phyloP scores from a whole-genome alignment of 305 asterid species.

The Striga hermonthica region DNA sequence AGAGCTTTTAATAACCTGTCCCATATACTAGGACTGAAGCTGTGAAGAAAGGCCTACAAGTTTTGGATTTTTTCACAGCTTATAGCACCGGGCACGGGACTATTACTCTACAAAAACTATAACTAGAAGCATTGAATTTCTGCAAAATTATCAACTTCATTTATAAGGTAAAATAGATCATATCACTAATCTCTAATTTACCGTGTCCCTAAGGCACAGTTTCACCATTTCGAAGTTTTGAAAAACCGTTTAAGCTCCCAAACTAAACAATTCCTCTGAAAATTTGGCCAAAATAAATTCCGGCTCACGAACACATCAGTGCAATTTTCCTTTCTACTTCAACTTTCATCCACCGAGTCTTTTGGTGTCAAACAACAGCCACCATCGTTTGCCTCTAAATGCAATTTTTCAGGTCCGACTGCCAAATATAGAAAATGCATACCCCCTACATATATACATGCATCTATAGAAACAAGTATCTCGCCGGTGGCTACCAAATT shows the following conservation, averaged over 20 bases:
- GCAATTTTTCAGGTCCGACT: neutral
- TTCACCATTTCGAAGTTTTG: slow-evolving; percentile 27
- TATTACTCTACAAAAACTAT: neutral
- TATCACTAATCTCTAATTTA: slow-evolving; percentile 2
- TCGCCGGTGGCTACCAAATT: neutral
- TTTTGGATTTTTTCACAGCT: no score
- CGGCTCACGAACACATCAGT: slow-evolving; percentile 6
- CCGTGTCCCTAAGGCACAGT: slow-evolving; percentile 6
- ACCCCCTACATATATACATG: no score
- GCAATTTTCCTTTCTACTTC: neutral
- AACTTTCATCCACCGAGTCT: neutral
- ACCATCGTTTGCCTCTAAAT: neutral
- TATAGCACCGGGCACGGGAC: slow-evolving; percentile 4
- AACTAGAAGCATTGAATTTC: slow-evolving; percentile 1
- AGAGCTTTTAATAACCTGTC: no score
- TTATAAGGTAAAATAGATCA: slow-evolving; percentile 5
- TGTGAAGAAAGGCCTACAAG: no score
- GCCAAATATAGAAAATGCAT: neutral
- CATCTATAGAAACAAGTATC: neutral
- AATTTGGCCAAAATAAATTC: slow-evolving; percentile 12
- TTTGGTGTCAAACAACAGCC: no score
- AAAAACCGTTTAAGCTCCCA: slow-evolving; percentile 11
- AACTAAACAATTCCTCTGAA: slow-evolving; percentile 3
- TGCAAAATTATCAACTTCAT: slow-evolving; percentile 8
- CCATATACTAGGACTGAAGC: no score